Base-by-base conservation (phyloP, 2,329 filamentous ascomycete species). In the Fusarium devonianum region DNA sequence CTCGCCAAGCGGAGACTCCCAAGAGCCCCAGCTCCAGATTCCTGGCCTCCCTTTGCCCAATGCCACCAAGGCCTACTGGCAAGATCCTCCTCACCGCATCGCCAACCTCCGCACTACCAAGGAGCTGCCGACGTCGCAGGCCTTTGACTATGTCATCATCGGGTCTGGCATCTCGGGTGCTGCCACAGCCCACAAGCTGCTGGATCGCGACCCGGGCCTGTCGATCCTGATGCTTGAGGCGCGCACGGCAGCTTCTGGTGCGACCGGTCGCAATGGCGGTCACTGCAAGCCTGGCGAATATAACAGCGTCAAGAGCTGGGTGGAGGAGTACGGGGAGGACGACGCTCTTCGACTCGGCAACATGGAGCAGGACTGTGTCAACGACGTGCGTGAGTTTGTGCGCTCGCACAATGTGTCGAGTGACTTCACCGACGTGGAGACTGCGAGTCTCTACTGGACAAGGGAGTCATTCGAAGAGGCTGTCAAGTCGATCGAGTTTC, bases 101-200 rank as follows among this genome's bases (percentile, higher is more conserved):
- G 52, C 52, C 18, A 51, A 56, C 12, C 45, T 45, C 23, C 52
- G 52, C 16, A 56, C 9, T 1, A 56, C 52, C 0, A 51, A 56
- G 22, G 38, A 56, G 0, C 8, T 56, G 4, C 51, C 52, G 1
- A 56, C 34, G 4, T 26, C 30, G 0, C 19, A 56, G n/a, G 33
- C 36, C 4, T 56, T 56, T 9, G 52, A 56, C 19, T 56, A 56
- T 56, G 35, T 56, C 3, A 56, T 56, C 38, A 56, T 56, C 13
- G 52, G 52, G 0, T 56, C 52, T 1, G 52, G 52, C 2, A 51
- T 56, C 12, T 56, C 52, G 3, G 52, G 52, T 5, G 52, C 52
- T 6, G 35, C 52, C 1, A 56, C 52, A 21, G 52, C 52, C 6
- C 52, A 56, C 16, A 56, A 56, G 19, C 4, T 56, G 5, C n/a